Evolutionary conservation across 805 yeast species (phyloP).

Genomic region (Diddensiella caesifluorescens): DNA sequence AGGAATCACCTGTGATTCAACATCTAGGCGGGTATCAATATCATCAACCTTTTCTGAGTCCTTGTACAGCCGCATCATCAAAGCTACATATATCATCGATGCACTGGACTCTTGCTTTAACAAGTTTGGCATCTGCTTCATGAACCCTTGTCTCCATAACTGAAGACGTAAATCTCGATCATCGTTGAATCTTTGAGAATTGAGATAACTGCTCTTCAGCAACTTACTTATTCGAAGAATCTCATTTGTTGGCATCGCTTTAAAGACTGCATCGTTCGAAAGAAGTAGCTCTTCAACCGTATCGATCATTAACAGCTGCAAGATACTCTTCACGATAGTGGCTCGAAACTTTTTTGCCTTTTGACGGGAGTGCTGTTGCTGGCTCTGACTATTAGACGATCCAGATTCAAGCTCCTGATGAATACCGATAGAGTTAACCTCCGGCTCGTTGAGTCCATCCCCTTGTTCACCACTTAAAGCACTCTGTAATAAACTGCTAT

Average conservation of each 20-base stretch:
- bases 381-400: constrained; percentile 3
- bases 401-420: constrained; percentile 15
- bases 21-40: constrained; percentile 42
- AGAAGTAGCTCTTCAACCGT: constrained; percentile 75
- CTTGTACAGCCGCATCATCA: constrained; percentile 74
- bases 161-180: constrained; percentile 84
- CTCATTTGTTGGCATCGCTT: constrained; percentile 59
- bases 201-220: constrained; percentile 65
- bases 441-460: neutral
- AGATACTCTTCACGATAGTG: constrained; percentile 86
- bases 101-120: constrained; percentile 88
- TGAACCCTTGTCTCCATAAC: constrained; percentile 86
- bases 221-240: constrained; percentile 55
- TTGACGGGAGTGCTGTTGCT: neutral
- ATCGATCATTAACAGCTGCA: constrained; percentile 86
- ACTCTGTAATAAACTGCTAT: constrained; percentile 19
- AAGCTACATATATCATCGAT: constrained; percentile 77
- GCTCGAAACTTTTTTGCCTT: constrained; percentile 53
- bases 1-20: constrained; percentile 54
- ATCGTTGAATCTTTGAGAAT: constrained; percentile 82
- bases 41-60: constrained; percentile 42
- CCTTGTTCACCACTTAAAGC: neutral
- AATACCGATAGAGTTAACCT: constrained; percentile 13
- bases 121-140: constrained; percentile 86
- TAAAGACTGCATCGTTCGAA: constrained; percentile 55